Base-by-base conservation (phyloP, 163 green algal genomes). In the Chlamydomonas reinhardtii region DNA sequence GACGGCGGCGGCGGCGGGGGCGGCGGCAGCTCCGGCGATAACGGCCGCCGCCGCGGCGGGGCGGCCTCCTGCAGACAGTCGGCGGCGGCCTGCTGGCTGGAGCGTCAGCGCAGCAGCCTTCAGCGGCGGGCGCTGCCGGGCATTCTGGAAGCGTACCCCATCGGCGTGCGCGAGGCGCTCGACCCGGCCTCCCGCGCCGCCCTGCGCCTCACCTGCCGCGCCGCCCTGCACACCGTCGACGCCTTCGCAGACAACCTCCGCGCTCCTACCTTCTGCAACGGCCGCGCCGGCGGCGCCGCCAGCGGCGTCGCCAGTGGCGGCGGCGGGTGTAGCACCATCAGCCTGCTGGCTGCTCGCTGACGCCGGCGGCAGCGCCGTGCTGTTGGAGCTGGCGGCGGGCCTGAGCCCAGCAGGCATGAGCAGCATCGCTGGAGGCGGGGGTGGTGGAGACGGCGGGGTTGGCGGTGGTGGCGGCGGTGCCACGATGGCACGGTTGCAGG, bases 121-220 rank as follows among this genome's bases (percentile, higher is more conserved):
- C 48, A 56, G 48, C 48, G 48, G 34, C 9, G 5, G 19, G 17
- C 52, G 11, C 69, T 75, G 73, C 14, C 73, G 27, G 52, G 73
- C 29, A 31, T 79, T 0, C 29, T 79, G 15, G 73, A 79, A 9
- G 73, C 66, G 0, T 66, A 79, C 48, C 43, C 19, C 27, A 69
- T 25, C 15, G 48, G 15, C 29, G 48, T 56, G 48, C 73, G 52
- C 0, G 48, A 79, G 29, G 48, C 48, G 6, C n/a, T 79, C 0
- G 48, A 79, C 17, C 73, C 73, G 29, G 29, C 80, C 20, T 52
- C 52, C 31, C 80, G 34, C 16, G 69, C 61, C 43, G 66, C 54
- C 34, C 31, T 85, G 52, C 74, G 73, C 11, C 43, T 80, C 5
- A 77, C 73, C 48, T 89, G 68, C 43, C 65, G 73, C n/a, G 74